Conservation (phyloP, 1,284 basidiomycete genomes). For the Ceratorhiza oryzae-sativae region DNA sequence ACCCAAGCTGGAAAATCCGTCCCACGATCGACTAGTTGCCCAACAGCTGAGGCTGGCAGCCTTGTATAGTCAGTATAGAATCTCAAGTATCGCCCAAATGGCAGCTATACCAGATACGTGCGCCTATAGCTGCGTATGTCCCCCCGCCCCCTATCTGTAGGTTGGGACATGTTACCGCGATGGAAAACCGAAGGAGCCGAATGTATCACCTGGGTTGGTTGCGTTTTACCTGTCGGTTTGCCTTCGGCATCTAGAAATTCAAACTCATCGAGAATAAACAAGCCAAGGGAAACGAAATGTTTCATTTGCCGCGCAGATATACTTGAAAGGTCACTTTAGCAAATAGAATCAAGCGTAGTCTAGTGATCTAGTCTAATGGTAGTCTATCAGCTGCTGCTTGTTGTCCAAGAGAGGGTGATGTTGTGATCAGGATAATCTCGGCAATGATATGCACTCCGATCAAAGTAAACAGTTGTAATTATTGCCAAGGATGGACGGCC, state of each 20-base stretch:
- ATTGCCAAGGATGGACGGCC: neutral
- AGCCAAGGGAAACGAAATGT: constrained; percentile 56
- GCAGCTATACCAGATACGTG: constrained; percentile 72
- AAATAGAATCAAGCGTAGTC: neutral
- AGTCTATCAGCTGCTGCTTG: neutral
- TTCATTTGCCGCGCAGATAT: neutral
- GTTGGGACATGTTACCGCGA: constrained; percentile 18
- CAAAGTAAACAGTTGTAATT: constrained; percentile 15
- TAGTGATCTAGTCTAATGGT: no score
- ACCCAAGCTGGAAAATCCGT: constrained; percentile 74
- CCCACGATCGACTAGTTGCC: constrained; percentile 87
- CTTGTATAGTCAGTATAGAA: constrained; percentile 53
- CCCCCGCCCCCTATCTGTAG: constrained; percentile 89
- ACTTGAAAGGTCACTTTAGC: neutral
- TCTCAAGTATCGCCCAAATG: neutral
- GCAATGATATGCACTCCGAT: constrained; percentile 6
- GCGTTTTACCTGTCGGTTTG: constrained; percentile 55
- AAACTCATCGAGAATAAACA: constrained; percentile 91
- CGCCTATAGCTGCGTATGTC: constrained; percentile 67
- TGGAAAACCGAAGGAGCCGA: neutral
- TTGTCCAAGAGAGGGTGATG: neutral
- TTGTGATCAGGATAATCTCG: constrained; percentile 16
- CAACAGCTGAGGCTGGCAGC: constrained; percentile 67
- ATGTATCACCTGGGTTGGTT: constrained; percentile 34
- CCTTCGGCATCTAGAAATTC: constrained; percentile 66